These are phyloP conservation scores for Curvularia sp. DNA, from an alignment of 2,329 filamentous ascomycete species.

Conservation along the genomic window DNA sequence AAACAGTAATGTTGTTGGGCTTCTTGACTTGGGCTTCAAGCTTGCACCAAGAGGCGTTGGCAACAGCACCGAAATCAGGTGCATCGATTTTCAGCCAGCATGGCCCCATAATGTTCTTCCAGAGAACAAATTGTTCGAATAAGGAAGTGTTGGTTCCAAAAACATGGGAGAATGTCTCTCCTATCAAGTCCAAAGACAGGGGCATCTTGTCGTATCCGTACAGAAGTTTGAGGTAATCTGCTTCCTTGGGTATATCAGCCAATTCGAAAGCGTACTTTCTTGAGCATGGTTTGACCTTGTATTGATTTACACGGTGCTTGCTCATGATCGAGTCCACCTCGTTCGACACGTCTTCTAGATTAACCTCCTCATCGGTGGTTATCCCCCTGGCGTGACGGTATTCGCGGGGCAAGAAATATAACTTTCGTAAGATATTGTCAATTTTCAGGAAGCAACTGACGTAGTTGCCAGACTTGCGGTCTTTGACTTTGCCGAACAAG, in stretches of 20 bases:
- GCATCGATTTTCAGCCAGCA: conserved; percentile 94
- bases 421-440: conserved; percentile 89
- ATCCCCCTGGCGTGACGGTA: conserved; percentile 65
- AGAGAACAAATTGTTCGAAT: conserved; percentile 97
- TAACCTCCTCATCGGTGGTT: conserved; percentile 78
- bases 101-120: conserved; percentile 99
- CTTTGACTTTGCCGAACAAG: conserved; percentile 93
- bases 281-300: conserved; percentile 90
- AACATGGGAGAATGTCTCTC: conserved; percentile 91
- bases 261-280: conserved; percentile 97
- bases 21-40: conserved; percentile 84
- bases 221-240: conserved; percentile 91
- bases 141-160: conserved; percentile 93
- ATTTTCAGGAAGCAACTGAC: conserved; percentile 96
- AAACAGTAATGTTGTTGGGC: conserved; percentile 74
- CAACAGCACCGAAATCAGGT: conserved; percentile 81
- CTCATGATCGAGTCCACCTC: conserved; percentile 92
- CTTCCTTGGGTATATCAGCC: conserved; percentile 83
- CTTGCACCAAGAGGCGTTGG: conserved; percentile 96
- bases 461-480: conserved; percentile 79
- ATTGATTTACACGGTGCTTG: conserved; percentile 81
- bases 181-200: conserved; percentile 73
- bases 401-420: conserved; percentile 89
- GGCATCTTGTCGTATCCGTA: conserved; percentile 89
- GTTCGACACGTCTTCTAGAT: conserved; percentile 86